Evolutionary conservation across 805 yeast species (phyloP), one percentile per base, ranked within the genome.

Genomic region (Clavispora carvajalis): DNA sequence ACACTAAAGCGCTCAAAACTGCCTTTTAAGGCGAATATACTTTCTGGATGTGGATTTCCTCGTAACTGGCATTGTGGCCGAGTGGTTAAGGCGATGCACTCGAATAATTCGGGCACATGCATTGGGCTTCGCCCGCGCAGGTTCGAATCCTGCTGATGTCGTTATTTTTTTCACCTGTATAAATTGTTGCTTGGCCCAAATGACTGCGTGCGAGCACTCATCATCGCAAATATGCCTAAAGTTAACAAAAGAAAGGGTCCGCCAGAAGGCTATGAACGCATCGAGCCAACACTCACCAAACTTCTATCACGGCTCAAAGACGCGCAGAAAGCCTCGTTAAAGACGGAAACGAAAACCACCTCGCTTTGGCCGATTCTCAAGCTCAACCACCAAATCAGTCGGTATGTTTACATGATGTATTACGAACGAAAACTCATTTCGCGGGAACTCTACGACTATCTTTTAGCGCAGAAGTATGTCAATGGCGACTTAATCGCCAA

Each of bases 401-500:
- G 90, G 39, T 89, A 88, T 53, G 68, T 89, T 2, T 89, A 81
- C 57, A 84, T 81, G 15, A 58, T 88, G 54, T 80, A 79, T 55
- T 86, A 85, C 63, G 79, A 79, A 47, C 73, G 85, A 47, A 78
- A 83, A 47, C 71, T 80, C 15, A 85, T 89, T 15, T 73, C 83
- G 1, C 64, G 69, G 36, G 82, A 80, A 28, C 65, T 89, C 7
- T 89, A 86, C 59, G 79, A 79, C 33, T 89, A 88, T 83, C 63
- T 88, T 16, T 53, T 87, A 34, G 74, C 74, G 51, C 80, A 85
- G 49, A 75, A 77, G 43, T 76, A 77, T 46, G 85, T 77, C 2
- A 91, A 89, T 55, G 76, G 68, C 5, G 73, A 77, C 33, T 63
- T 89, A 41, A 85, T 89, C 22, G 91, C 95, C 17, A 89, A 67